These are phyloP conservation scores for Penicillium janthinellum DNA, from an alignment of 2,329 filamentous ascomycete species.

Conservation along the genomic window DNA sequence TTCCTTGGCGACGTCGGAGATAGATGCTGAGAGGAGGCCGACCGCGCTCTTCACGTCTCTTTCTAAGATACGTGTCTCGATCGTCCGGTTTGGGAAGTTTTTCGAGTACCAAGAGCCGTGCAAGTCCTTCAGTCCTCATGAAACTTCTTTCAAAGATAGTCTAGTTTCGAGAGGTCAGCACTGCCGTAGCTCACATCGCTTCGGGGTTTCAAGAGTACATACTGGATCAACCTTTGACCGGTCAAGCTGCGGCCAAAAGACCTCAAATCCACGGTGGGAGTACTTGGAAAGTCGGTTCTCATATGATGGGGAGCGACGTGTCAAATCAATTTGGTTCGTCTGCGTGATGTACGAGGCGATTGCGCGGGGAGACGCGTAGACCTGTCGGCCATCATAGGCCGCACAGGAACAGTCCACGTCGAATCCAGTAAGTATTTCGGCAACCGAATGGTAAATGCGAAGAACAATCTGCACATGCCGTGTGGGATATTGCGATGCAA, in stretches of 20 bases:
- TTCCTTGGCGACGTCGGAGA: slow-evolving; percentile 40
- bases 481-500: slow-evolving; percentile 79
- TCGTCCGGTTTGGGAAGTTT: slow-evolving; percentile 69
- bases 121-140: slow-evolving; percentile 71
- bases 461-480: slow-evolving; percentile 85
- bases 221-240: slow-evolving; percentile 73
- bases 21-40: slow-evolving; percentile 58
- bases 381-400: slow-evolving; percentile 77
- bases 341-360: slow-evolving; percentile 80
- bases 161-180: slow-evolving; percentile 6
- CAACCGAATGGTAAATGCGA: slow-evolving; percentile 79
- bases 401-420: slow-evolving; percentile 84
- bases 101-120: slow-evolving; percentile 77
- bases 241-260: slow-evolving; percentile 76
- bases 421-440: slow-evolving; percentile 84
- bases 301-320: slow-evolving; percentile 79
- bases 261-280: slow-evolving; percentile 79
- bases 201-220: slow-evolving; percentile 2
- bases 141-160: slow-evolving; percentile 87
- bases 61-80: slow-evolving; percentile 69
- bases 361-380: slow-evolving; percentile 76
- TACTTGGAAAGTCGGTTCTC: slow-evolving; percentile 87
- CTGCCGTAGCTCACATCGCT: background rate
- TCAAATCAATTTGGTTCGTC: slow-evolving; percentile 76
- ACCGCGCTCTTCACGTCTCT: slow-evolving; percentile 71